Evolutionary conservation across 768 basidiomycete species (phyloP).

Genomic region (Lenzites betulinus): DNA sequence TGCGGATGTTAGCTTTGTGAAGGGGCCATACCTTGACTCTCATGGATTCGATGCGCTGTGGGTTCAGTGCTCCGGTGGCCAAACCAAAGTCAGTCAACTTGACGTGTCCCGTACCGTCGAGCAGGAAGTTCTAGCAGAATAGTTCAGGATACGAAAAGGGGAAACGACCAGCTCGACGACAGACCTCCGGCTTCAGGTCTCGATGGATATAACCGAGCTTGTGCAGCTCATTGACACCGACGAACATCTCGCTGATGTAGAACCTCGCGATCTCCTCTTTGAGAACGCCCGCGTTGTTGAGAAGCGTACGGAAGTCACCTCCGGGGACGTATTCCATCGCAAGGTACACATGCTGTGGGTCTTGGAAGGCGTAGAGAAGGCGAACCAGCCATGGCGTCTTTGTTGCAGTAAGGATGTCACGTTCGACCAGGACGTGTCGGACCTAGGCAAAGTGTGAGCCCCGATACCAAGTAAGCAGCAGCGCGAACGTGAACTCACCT

Average conservation of each 20-base stretch:
- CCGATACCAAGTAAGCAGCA: not conserved
- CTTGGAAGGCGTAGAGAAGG: conserved; percentile 96
- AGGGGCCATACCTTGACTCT: conserved; percentile 75
- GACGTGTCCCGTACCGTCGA: conserved; percentile 94
- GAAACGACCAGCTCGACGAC: conserved; percentile 18
- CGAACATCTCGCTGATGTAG: conserved; percentile 99
- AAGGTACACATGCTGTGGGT: conserved; percentile 86
- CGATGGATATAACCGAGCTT: conserved; percentile 98
- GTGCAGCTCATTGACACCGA: conserved; percentile 89
- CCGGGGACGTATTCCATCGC: conserved; percentile 99
- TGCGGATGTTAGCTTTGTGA: not conserved
- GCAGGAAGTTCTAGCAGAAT: conserved; percentile 81
- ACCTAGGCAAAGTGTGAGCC: conserved; percentile 51
- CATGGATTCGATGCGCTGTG: conserved; percentile 90
- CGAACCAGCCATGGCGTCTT: conserved; percentile 97
- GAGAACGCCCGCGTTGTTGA: conserved; percentile 97
- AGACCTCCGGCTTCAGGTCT: conserved; percentile 95
- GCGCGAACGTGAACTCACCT: conserved; percentile 50
- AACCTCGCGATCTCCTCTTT: conserved; percentile 97
- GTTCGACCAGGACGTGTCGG: conserved; percentile 96
- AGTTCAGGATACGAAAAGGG: not conserved
- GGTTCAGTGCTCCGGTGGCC: conserved; percentile 94
- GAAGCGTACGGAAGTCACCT: conserved; percentile 94
- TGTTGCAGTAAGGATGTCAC: conserved; percentile 96
- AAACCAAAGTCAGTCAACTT: conserved; percentile 98